Base-by-base conservation (phyloP, 2,329 filamentous ascomycete genomes). In the Colletotrichum sansevieriae region DNA sequence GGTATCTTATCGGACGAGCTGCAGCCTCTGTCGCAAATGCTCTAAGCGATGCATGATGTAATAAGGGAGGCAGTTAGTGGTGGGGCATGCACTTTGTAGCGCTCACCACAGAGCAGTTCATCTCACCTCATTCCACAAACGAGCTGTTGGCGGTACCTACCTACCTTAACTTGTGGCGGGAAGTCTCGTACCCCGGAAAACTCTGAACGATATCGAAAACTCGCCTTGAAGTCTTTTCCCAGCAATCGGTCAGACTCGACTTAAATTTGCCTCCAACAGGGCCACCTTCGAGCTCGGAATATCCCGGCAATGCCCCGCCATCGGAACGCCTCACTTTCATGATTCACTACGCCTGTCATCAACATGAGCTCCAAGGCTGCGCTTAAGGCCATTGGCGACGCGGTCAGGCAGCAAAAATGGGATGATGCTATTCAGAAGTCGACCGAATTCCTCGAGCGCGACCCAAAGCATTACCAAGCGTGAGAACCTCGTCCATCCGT, bases 391-490 rank as follows among this genome's bases (percentile, higher is more conserved):
- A 92, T 96, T 72, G 92, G 91, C 76, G 87, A 92, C 71, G 90
- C 91, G 54, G 86, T 97, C 73, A 92, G 93, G 76, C 87, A 90
- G 69, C 88, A 92, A 74, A 91, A 96, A 75, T 97, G 91, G 83
- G 91, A 92, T 69, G 90, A 92, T 75, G 94, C 92, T 49, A 85
- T 91, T 58, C 82, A 87, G 35, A 89, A 94, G 76, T 90, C 93
- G 4, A 85, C 89, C 70, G 86, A 87, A 33, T 83, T 97, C 43
- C 82, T 97, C 55, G 84, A 90, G 61, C 87, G 87, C 71, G 94
- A 98, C 70, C 82, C 90, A 2, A 87, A 90, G 71, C 97, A 91
- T 78, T 96, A 97, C 79, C 93, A 95, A 78, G 94, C 90, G 87
- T 93, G 83, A 70, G 89, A 78, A 54, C 39, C 35, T 11, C 22